Evolutionary conservation across 371 early-diverging fungal genomes (phyloP), one percentile per base, ranked within the genome.

Genomic region (Syncephalastrum monosporum): DNA sequence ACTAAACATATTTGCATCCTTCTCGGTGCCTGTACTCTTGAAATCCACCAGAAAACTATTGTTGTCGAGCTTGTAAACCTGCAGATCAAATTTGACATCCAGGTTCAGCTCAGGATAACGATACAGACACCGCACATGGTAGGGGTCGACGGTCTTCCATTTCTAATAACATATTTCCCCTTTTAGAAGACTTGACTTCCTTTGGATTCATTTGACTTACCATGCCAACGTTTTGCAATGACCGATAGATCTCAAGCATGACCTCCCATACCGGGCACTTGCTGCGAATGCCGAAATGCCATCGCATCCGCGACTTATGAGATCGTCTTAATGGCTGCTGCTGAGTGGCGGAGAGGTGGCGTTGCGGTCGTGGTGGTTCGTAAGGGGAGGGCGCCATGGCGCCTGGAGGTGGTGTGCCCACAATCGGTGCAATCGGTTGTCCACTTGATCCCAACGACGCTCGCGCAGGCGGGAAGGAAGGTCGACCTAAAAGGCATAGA

Each of bases 251-350:
- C 65, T 98, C 97, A 7, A 91, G 81, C 98, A 97, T 97, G n/a
- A 98, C 95, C 66, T 97, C 97, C 55, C 85, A 81, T 0, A 97
- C 96, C 23, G 91, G 90, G 64, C 90, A 89, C 65, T 90, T 82
- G 19, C 94, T 93, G 50, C 98, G 87, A 59, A 98, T 97, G 19
- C 98, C 98, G 77, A 96, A 95, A 74, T 98, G 97, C 98, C 98
- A 97, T 65, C 88, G 79, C 3, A 83, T 72, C 46, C 82, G 65
- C 6, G 77, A 60, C 42, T 77, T 84, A 33, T 64, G 52, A 43
- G 73, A 53, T 33, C 61, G 57, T 41, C 71, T 75, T 25, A 57
- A 50, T 3, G 47, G 54, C 47, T 42, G 52, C 21, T 41, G 48
- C 13, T 46, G 50, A 24, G 54, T 61, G 53, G 63, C 65, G 33